A percentile compares a stretch with the other conserved stretches of the same genome.
phyloP scores from a whole-genome alignment of 2,329 filamentous ascomycete species.

The Niveomyces coronatus region DNA sequence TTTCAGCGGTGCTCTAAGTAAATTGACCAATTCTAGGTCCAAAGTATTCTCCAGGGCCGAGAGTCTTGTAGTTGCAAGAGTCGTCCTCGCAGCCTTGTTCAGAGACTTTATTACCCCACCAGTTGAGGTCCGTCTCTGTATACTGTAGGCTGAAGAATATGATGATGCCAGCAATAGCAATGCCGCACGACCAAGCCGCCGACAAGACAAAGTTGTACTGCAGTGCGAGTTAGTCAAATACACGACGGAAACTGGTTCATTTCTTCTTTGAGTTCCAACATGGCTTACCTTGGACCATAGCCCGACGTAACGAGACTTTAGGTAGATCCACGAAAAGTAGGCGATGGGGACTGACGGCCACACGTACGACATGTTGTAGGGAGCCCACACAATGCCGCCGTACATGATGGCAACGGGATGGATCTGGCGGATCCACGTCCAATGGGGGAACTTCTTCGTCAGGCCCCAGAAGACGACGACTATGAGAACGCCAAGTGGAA shows the following conservation, averaged over 20 bases:
- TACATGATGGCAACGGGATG: constrained; percentile 39
- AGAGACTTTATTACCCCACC: constrained; percentile 39
- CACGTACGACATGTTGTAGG: constrained; percentile 41
- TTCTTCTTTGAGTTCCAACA: neutral
- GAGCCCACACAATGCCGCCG: constrained; percentile 35
- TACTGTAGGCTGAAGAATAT: constrained; percentile 44
- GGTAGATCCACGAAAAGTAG: constrained; percentile 41
- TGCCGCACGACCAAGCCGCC: constrained; percentile 38
- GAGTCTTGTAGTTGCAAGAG: constrained; percentile 26
- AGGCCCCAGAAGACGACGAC: constrained; percentile 31
- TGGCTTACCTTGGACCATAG: constrained; percentile 40
- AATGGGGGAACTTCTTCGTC: constrained; percentile 30
- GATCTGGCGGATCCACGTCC: constrained; percentile 31
- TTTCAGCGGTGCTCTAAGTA: constrained; percentile 17
- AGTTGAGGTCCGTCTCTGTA: constrained; percentile 30
- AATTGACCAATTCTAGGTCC: constrained; percentile 31
- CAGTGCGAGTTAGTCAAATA: neutral
- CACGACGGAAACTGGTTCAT: no score
- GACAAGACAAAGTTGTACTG: constrained; percentile 45
- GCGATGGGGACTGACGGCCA: constrained; percentile 43
- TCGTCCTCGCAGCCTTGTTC: constrained; percentile 31
- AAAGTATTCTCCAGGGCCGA: constrained; percentile 27
- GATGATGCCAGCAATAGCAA: constrained; percentile 40
- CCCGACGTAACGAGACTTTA: constrained; percentile 36
- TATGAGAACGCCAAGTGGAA: constrained; percentile 37